Base-by-base conservation (phyloP, 768 basidiomycete species). In the Coprinopsis strossmayeri region DNA sequence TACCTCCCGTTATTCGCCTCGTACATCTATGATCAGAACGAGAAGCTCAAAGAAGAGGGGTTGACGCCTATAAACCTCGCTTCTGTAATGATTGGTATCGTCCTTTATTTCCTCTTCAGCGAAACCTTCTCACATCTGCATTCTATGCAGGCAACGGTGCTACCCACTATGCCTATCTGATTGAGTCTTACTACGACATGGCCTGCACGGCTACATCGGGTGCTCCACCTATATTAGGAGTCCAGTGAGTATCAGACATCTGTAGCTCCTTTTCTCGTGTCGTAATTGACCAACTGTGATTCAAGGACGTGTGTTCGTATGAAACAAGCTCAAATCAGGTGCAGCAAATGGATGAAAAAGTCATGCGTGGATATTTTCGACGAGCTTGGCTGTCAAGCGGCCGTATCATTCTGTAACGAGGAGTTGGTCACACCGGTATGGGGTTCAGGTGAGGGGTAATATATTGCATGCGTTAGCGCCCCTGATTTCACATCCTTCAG, bases 1-100 rank as follows among this genome's bases (percentile, higher is more conserved):
- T 85, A 87, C 57, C 67, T 87, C 1, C 85, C 83, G 0, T 66
- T 85, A 1, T 91, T 91, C 53, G 89, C 87, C 0, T 74, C 84
- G 13, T 81, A 83, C 26, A 79, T 91, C 11, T 77, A 82, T 42
- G 89, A 91, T 63, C 78, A 83, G 55, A 91, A 92, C 61, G 56
- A 63, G 40, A 59, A 69, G 24, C 69, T 84, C 9, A 62, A 69
- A 32, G 62, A 71, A n/a, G 77, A 68, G 9, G 84, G 74, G 60
- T 12, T 83, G 72, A 52, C 74, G 63, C 56, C 70, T 54, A 56
- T 91, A 53, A 89, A 90, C 60, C 68, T 91, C 3, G 66, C 77
- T 48, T 83, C 79, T 49, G 72, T 87, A n/a, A 68, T 90, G 61
- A 89, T 91, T 48, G 87, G 84, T 55, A 69, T 68, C 58, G 50